phyloP scores from a whole-genome alignment of 2,329 filamentous ascomycete genomes.

The Monilinia polystroma region DNA sequence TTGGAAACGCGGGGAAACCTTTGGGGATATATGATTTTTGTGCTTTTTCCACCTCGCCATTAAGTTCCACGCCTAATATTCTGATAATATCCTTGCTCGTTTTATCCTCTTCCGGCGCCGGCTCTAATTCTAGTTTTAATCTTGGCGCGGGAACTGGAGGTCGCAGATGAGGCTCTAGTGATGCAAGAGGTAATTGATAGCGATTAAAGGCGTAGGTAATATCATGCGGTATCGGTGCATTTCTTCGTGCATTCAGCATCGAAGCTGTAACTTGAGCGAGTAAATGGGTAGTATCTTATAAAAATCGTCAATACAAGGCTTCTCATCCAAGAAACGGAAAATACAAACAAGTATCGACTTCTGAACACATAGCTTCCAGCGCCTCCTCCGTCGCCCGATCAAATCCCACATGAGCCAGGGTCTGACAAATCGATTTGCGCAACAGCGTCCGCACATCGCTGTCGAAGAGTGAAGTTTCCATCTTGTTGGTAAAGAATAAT shows the following conservation, averaged over 20 bases:
- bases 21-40: slow-evolving; percentile 56
- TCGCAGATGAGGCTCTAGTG: slow-evolving; percentile 56
- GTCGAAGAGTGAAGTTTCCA: slow-evolving; percentile 32
- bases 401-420: slow-evolving; percentile 59
- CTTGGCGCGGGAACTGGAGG: slow-evolving; percentile 48
- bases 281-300: slow-evolving; percentile 38
- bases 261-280: slow-evolving; percentile 37
- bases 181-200: slow-evolving; percentile 52
- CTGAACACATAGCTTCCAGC: slow-evolving; percentile 56
- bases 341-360: slow-evolving; percentile 57
- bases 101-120: slow-evolving; percentile 43
- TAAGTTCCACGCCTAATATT: slow-evolving; percentile 52
- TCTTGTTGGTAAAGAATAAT: slow-evolving; percentile 1
- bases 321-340: neutral
- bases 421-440: slow-evolving; percentile 55
- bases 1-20: slow-evolving; percentile 61
- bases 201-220: slow-evolving; percentile 54
- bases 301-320: slow-evolving; percentile 24
- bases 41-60: slow-evolving; percentile 57
- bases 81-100: slow-evolving; percentile 45
- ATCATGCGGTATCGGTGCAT: slow-evolving; percentile 55
- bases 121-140: slow-evolving; percentile 40
- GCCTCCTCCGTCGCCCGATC: slow-evolving; percentile 54
- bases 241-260: slow-evolving; percentile 44
- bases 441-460: slow-evolving; percentile 42